phyloP scores from a whole-genome alignment of 1,139 yeast genomes.

The Candida pseudoviswanathii region DNA sequence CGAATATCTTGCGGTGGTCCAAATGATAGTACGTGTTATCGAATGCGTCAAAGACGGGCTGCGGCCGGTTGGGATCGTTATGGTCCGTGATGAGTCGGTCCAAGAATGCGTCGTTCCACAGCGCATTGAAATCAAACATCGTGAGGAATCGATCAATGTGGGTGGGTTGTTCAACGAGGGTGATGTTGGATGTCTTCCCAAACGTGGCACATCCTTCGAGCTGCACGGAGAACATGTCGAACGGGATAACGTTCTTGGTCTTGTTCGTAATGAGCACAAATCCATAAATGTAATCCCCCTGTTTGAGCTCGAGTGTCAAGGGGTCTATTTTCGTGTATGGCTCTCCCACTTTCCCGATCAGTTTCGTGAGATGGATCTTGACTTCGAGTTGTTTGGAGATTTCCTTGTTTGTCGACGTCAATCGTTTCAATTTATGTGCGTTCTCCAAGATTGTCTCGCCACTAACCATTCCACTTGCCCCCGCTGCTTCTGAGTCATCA shows the following conservation, averaged over 20 bases:
- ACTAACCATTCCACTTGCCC: conserved; percentile 4
- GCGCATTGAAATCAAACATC: conserved; percentile 47
- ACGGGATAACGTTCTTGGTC: conserved; percentile 31
- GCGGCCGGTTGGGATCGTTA: conserved; percentile 27
- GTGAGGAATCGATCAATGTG: conserved; percentile 26
- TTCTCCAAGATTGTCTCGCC: conserved; percentile 34
- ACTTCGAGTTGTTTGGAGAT: conserved; percentile 30
- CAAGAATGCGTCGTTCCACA: conserved; percentile 42
- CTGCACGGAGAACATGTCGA: conserved; percentile 45
- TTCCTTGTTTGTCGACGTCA: conserved; percentile 33
- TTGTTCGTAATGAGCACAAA: conserved; percentile 38
- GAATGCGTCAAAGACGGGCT: conserved; percentile 29
- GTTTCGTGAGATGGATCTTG: conserved; percentile 32
- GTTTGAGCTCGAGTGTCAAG: conserved; percentile 33
- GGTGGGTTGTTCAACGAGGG: conserved; percentile 15
- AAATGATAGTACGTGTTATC: conserved; percentile 34
- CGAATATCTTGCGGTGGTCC: conserved; percentile 28
- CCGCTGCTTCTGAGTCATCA: conserved; percentile 11
- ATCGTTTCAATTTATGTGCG: conserved; percentile 36
- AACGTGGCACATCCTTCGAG: conserved; percentile 37
- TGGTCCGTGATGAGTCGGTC: conserved; percentile 33
- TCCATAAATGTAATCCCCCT: conserved; percentile 45
- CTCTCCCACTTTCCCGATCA: conserved; percentile 33
- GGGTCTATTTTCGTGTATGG: conserved; percentile 34
- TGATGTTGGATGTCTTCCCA: conserved; percentile 18